Conservation (phyloP, 73 alveolate genomes). For the Tetrahymena borealis region DNA sequence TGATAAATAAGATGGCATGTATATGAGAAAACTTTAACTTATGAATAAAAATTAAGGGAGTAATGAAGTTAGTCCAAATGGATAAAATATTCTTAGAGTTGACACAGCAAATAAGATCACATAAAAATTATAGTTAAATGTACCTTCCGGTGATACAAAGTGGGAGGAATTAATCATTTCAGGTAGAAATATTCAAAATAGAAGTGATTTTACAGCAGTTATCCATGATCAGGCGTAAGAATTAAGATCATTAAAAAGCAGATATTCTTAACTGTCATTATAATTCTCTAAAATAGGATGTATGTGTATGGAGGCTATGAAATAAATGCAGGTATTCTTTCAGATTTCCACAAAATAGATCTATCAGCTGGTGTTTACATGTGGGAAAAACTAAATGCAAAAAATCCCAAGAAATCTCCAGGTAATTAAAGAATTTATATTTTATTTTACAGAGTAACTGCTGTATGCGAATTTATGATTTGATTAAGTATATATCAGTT, state of each 20-base stretch:
- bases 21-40: background rate
- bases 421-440: background rate
- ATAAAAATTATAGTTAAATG: background rate
- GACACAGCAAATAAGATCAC: background rate
- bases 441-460: background rate
- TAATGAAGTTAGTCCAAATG: background rate
- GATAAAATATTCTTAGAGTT: background rate
- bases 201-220: background rate
- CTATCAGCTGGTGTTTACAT: background rate
- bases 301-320: conserved; percentile 43
- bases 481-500: too few relatives aligned
- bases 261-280: background rate
- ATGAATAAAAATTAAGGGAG: background rate
- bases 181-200: background rate
- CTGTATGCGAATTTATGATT: background rate
- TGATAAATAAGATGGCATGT: background rate
- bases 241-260: too few relatives aligned
- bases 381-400: background rate
- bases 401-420: background rate
- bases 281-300: background rate
- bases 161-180: background rate
- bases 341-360: conserved; percentile 16
- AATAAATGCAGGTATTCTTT: conserved; percentile 29
- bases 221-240: background rate
- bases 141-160: background rate